A percentile compares a stretch with the other conserved stretches of the same genome.
Conservation (phyloP, 768 basidiomycete species). For the Tylopilus cervinicoccineus region DNA sequence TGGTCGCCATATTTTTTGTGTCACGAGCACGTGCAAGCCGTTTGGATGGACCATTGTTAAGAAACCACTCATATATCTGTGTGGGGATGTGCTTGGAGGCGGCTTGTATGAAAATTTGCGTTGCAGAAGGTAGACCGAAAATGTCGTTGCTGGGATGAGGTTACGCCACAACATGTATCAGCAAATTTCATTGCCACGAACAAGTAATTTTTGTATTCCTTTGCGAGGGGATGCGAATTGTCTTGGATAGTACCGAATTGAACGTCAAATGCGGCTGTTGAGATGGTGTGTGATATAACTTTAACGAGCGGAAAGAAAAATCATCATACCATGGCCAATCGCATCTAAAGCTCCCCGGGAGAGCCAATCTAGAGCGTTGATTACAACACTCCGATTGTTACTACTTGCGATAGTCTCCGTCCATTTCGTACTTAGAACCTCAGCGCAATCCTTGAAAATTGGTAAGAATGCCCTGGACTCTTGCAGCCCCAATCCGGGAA, state of each 20-base stretch:
- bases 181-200: no score
- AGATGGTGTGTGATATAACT: background rate
- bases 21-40: background rate
- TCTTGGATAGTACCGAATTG: constrained; percentile 3
- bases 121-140: constrained; percentile 8
- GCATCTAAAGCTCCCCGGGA: constrained; percentile 46
- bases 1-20: background rate
- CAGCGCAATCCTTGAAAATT: constrained; percentile 40
- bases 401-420: constrained; percentile 11
- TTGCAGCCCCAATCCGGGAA: constrained; percentile 50
- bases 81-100: constrained; percentile 6
- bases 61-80: background rate
- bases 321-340: constrained; percentile 41
- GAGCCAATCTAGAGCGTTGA: constrained; percentile 24
- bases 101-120: constrained; percentile 7
- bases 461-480: constrained; percentile 49
- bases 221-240: constrained; percentile 2
- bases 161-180: background rate
- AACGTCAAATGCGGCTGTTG: constrained; percentile 43
- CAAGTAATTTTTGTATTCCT: constrained; percentile 6
- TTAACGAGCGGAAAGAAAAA: background rate
- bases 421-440: constrained; percentile 18
- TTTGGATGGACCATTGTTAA: background rate
- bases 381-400: background rate
- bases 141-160: background rate